Evolutionary conservation across 192 early-diverging fungal genomes (phyloP), one percentile per base, ranked within the genome.

Genomic region (Obelidium mucronatum): DNA sequence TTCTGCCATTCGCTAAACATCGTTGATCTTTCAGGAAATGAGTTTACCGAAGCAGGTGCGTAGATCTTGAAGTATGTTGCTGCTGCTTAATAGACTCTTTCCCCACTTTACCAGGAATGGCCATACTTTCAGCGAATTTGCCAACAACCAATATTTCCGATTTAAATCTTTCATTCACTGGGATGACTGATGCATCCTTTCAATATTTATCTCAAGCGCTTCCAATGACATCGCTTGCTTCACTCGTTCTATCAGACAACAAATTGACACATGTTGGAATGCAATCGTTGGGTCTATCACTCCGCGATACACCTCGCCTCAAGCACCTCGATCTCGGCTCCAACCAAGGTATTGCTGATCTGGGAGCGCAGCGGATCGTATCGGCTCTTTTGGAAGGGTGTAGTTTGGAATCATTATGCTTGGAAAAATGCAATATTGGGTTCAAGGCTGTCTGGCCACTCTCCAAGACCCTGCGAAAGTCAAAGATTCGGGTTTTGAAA

Each of bases 1-100:
- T 1, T 72, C 11, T 58, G 69, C 40, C 69, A 58, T 30, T 51
- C n/a, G 6, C 36, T 72, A 54, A 24, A 11, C 6, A 13, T 24
- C 19, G n/a, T 72, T 11, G 69, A 72, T 5, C 34, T 72, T 5
- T 58, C 31, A 72, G 69, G 69, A 6, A 72, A 72, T 30, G 28
- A 72, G 69, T 72, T 72, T 35, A 72, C 69, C 13, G 54, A 19
- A 39, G 52, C 26, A n/a, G 69, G 69, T 72, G 48, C 19, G 22
- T 69, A 5, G 63, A 35, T 0, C 8, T 39, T 31, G n/a, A 13
- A 13, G 22, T 33, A 35, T 40, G 22, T 28, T 22, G 28, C 8
- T 6, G 15, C 28, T 26, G 15, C n/a, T 6, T 44, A 22, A 24
- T 15, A 5, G 6, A 15, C 19, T 8, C 37, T 65, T 65, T 30